phyloP scores from a whole-genome alignment of 345 rosid species.

The Boechera divaricarpa region DNA sequence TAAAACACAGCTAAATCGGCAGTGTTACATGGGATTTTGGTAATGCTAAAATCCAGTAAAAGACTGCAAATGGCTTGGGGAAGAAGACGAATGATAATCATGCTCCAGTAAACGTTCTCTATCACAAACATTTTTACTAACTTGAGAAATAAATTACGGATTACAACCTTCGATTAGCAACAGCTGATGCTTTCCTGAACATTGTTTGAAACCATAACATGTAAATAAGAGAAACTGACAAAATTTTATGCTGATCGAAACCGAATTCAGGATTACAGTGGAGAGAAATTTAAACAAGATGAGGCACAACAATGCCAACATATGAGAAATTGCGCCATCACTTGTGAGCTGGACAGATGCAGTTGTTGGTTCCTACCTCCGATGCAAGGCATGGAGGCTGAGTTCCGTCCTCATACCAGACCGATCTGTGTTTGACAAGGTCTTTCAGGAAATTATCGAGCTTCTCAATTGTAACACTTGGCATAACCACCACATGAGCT shows the following conservation, averaged over 20 bases:
- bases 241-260: constrained; percentile 11
- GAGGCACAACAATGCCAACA: background rate
- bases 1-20: background rate
- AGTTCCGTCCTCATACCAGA: constrained; percentile 64
- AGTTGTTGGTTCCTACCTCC: constrained; percentile 71
- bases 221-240: constrained; percentile 15
- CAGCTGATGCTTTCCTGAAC: background rate
- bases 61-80: background rate
- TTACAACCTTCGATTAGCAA: background rate
- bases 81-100: background rate
- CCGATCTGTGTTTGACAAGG: constrained; percentile 56
- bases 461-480: constrained; percentile 78
- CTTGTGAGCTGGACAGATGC: constrained; percentile 68
- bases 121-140: background rate
- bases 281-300: constrained; percentile 5
- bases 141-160: too few relatives aligned
- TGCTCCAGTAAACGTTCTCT: background rate
- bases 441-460: constrained; percentile 75
- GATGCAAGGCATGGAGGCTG: constrained; percentile 68
- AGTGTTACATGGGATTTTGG: too few relatives aligned
- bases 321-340: constrained; percentile 21
- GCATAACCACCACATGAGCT: constrained; percentile 97
- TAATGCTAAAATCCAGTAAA: background rate
- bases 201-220: constrained; percentile 7
- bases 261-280: background rate